Conservation (phyloP, 139 green algal genomes). For the Zygnema cylindricum region DNA sequence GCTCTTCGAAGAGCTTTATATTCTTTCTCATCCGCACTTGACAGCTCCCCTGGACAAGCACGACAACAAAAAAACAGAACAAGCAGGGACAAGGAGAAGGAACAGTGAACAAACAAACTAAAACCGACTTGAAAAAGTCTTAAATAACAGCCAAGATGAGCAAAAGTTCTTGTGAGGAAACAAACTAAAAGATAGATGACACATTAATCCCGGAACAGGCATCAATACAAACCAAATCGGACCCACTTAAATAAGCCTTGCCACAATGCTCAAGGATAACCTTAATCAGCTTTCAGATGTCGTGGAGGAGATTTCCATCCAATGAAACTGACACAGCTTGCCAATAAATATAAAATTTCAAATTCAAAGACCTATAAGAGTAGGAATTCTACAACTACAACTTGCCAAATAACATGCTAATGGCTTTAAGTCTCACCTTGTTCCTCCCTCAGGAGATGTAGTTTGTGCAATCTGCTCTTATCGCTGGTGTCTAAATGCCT, state of each 20-base stretch:
- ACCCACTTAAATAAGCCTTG: not conserved
- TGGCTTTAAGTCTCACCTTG: too few species aligned
- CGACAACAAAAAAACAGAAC: too few species aligned
- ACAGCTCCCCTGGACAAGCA: constrained; percentile 80
- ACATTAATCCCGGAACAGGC: not conserved
- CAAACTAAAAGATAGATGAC: not conserved
- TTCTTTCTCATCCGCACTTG: constrained; percentile 86
- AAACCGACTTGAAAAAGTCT: not conserved
- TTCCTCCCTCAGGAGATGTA: constrained; percentile 86
- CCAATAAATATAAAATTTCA: constrained; percentile 11
- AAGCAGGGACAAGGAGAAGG: too few species aligned
- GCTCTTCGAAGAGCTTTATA: constrained; percentile 68
- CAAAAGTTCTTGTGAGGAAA: not conserved
- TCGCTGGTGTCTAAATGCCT: constrained; percentile 81
- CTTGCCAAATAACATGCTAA: too few species aligned
- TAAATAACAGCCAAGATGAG: not conserved
- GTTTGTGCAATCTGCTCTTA: constrained; percentile 85
- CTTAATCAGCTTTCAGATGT: too few species aligned
- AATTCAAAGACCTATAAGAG: not conserved
- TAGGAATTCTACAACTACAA: too few species aligned
- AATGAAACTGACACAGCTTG: too few species aligned
- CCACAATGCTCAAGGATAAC: too few species aligned
- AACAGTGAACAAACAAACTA: constrained; percentile 3
- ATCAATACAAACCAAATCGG: not conserved
- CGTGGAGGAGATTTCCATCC: too few species aligned